Conservation (phyloP, 495 filamentous ascomycete genomes). For the Penicillium antarcticum region DNA sequence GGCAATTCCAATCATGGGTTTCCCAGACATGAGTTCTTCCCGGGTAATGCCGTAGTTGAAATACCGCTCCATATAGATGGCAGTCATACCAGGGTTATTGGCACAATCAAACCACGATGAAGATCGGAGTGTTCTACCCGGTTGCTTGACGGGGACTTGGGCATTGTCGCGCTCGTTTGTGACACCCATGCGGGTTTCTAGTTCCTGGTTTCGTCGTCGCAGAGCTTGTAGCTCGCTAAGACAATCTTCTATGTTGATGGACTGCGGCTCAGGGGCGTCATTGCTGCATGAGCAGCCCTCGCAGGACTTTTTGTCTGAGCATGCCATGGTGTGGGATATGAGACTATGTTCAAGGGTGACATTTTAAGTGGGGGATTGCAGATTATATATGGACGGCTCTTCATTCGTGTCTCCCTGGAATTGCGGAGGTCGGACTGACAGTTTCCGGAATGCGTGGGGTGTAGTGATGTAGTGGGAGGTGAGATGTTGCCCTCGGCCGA, state of each 20-base stretch:
- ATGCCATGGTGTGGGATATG: constrained; percentile 25
- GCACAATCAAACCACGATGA: constrained; percentile 46
- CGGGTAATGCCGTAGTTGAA: constrained; percentile 53
- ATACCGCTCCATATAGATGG: constrained; percentile 53
- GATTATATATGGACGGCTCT: background rate
- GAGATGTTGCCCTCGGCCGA: constrained; percentile 2
- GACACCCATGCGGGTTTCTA: constrained; percentile 21
- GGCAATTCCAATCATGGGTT: constrained; percentile 57
- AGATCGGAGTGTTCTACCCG: constrained; percentile 40
- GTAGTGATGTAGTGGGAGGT: background rate
- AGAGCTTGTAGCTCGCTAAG: constrained; percentile 20
- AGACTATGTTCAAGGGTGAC: background rate
- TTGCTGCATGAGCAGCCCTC: constrained; percentile 38
- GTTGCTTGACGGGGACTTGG: constrained; percentile 9
- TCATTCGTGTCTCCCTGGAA: background rate
- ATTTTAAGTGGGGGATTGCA: background rate
- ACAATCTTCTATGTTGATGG: constrained; percentile 23
- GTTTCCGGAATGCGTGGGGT: background rate
- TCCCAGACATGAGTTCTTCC: constrained; percentile 51
- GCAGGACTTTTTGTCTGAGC: constrained; percentile 31
- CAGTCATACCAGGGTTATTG: constrained; percentile 48
- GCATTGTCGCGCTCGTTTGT: constrained; percentile 1
- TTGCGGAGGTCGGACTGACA: background rate
- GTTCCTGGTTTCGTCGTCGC: constrained; percentile 23
- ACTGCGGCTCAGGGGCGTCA: constrained; percentile 13